Conservation (phyloP, 2,329 filamentous ascomycete species). For the Diplocarpon rosae region DNA sequence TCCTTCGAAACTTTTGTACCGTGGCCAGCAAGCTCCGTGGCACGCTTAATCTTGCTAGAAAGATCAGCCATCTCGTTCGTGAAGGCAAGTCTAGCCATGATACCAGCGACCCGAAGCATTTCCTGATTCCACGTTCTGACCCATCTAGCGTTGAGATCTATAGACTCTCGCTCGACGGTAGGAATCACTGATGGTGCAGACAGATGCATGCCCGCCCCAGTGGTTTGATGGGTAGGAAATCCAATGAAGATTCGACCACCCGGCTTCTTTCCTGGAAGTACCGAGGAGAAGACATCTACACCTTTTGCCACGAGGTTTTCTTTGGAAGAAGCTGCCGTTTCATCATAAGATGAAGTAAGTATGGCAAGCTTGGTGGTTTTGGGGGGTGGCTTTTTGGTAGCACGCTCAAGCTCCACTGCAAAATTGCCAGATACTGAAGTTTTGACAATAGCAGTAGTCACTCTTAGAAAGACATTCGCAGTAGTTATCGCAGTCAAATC, state of each 20-base stretch:
- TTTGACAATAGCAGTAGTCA: constrained; percentile 72
- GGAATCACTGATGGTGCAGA: constrained; percentile 94
- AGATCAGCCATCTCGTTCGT: constrained; percentile 75
- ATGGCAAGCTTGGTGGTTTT: constrained; percentile 79
- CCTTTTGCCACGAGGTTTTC: constrained; percentile 41
- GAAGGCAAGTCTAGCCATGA: constrained; percentile 82
- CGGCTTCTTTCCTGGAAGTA: constrained; percentile 73
- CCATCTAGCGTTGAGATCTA: constrained; percentile 91
- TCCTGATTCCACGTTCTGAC: constrained; percentile 94
- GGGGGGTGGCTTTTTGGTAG: constrained; percentile 93
- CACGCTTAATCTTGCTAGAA: constrained; percentile 44
- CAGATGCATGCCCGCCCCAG: constrained; percentile 84
- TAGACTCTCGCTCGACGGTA: constrained; percentile 92
- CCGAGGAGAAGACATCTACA: constrained; percentile 77
- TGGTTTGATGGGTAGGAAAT: constrained; percentile 95
- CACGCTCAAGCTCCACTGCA: constrained; percentile 78
- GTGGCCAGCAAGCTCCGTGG: constrained; percentile 30
- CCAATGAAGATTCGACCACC: constrained; percentile 90
- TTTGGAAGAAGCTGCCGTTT: constrained; percentile 48
- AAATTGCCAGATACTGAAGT: constrained; percentile 66
- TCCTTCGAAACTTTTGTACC: constrained; percentile 46
- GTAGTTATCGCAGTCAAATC: constrained; percentile 61
- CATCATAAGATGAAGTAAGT: constrained; percentile 83
- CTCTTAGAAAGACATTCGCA: constrained; percentile 77
- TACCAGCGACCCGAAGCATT: constrained; percentile 80